phyloP scores from a whole-genome alignment of 768 basidiomycete species.

The Panus rudis region DNA sequence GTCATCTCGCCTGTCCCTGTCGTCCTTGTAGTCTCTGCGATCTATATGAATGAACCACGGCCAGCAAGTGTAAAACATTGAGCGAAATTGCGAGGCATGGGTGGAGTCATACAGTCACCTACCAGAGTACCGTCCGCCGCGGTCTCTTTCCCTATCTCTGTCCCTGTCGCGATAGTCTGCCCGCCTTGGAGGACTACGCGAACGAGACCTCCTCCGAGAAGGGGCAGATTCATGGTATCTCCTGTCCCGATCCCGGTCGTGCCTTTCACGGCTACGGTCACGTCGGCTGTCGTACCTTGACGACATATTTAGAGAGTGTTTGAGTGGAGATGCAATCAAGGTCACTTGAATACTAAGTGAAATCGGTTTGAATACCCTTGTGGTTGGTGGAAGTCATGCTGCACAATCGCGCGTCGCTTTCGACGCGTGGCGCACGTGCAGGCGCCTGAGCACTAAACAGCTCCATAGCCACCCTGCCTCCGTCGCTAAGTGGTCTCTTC shows the following conservation, averaged over 20 bases:
- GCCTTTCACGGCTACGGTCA: conserved; percentile 23
- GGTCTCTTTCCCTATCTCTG: conserved; percentile 15
- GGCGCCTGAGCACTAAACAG: neutral
- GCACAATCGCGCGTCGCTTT: too few species aligned
- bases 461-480: neutral
- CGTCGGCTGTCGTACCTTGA: conserved; percentile 20
- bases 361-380: too few species aligned
- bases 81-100: too few species aligned
- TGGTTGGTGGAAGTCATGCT: too few species aligned
- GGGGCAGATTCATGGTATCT: conserved; percentile 11
- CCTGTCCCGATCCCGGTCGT: conserved; percentile 15
- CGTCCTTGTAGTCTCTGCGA: conserved; percentile 19
- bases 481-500: too few species aligned
- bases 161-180: too few species aligned
- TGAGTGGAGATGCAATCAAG: neutral
- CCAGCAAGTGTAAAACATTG: neutral
- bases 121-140: conserved; percentile 12
- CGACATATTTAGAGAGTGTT: neutral
- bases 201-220: conserved; percentile 17
- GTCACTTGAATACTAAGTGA: neutral
- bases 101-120: too few species aligned
- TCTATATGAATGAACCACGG: conserved; percentile 10
- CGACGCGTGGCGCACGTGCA: neutral
- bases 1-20: conserved; percentile 46
- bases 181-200: conserved; percentile 20